Conservation (phyloP, 2,329 filamentous ascomycete genomes). For the Alternaria sp. region DNA sequence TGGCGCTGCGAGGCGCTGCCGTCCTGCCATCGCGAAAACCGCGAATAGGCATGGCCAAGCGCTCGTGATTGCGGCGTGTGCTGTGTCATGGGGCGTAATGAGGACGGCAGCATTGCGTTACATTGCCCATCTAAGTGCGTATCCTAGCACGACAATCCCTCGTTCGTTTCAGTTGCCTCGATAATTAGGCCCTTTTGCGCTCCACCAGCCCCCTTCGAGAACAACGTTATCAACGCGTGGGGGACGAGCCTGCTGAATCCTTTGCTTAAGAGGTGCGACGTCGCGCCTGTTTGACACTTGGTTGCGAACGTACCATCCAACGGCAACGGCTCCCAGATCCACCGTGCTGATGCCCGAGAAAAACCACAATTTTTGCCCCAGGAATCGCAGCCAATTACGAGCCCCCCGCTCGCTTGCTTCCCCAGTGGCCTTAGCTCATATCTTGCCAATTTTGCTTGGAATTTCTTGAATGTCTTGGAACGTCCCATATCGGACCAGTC, state of each 20-base stretch:
- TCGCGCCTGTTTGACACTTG: slow-evolving; percentile 8
- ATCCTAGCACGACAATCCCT: slow-evolving; percentile 17
- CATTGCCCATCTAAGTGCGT: slow-evolving; percentile 20
- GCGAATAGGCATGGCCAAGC: slow-evolving; percentile 8
- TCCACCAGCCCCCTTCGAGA: slow-evolving; percentile 7
- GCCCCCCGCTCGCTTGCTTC: background rate
- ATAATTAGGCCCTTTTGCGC: slow-evolving; percentile 4
- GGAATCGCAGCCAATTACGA: slow-evolving; percentile 3
- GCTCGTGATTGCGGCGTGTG: slow-evolving; percentile 19
- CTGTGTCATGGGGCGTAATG: slow-evolving; percentile 13
- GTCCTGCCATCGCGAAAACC: slow-evolving; percentile 9
- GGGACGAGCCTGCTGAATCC: slow-evolving; percentile 7
- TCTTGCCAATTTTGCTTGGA: slow-evolving; percentile 9
- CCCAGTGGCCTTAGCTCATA: slow-evolving; percentile 3
- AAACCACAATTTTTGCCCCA: background rate
- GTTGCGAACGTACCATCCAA: slow-evolving; percentile 8
- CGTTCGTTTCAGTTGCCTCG: slow-evolving; percentile 26
- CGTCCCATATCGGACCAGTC: slow-evolving; percentile 7
- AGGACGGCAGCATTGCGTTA: slow-evolving; percentile 20
- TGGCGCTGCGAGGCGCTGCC: slow-evolving; percentile 25
- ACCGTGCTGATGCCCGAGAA: slow-evolving; percentile 15
- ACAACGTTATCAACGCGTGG: slow-evolving; percentile 29
- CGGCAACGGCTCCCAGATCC: slow-evolving; percentile 2
- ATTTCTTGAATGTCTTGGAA: slow-evolving; percentile 14
- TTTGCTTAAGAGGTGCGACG: slow-evolving; percentile 23